phyloP scores from a whole-genome alignment of 164 flowering plant species.

The Vitis amurensis region DNA sequence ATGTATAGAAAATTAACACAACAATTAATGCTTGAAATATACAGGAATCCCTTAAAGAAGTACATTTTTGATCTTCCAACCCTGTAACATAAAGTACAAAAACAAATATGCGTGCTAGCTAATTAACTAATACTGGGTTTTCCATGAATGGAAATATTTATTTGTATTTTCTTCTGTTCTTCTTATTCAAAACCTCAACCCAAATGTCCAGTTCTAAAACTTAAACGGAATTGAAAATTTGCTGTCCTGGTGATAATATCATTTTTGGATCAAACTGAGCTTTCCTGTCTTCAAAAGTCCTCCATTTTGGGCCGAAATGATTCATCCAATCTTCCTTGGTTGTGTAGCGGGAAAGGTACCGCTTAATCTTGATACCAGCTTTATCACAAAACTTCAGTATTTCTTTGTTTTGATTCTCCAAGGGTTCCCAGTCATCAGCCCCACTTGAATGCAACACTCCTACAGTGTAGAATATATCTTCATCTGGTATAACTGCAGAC shows the following conservation, averaged over 20 bases:
- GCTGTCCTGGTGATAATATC: slow-evolving; percentile 77
- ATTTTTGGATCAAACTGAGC: slow-evolving; percentile 67
- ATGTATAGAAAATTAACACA: too few species aligned
- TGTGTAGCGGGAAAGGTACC: slow-evolving; percentile 64
- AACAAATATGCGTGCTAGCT: too few species aligned
- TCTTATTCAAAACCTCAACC: too few species aligned
- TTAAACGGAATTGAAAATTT: slow-evolving; percentile 46
- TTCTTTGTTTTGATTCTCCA: slow-evolving; percentile 53
- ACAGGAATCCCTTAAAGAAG: too few species aligned
- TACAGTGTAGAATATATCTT: slow-evolving; percentile 72
- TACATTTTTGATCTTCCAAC: too few species aligned
- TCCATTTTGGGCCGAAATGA: slow-evolving; percentile 85
- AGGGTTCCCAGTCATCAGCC: slow-evolving; percentile 31
- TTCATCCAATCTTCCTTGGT: slow-evolving; percentile 55
- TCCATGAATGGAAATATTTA: too few species aligned
- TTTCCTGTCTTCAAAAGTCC: slow-evolving; percentile 49
- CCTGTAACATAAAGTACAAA: too few species aligned
- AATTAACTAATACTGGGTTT: too few species aligned
- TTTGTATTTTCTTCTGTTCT: too few species aligned
- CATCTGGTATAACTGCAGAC: slow-evolving; percentile 75
- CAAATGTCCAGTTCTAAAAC: background rate
- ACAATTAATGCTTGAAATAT: too few species aligned
- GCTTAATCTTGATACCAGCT: slow-evolving; percentile 53
- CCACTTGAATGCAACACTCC: slow-evolving; percentile 65
- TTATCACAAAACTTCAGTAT: slow-evolving; percentile 52